Evolutionary conservation across 2,329 filamentous ascomycete genomes (phyloP).

Genomic region (Exophiala spinifera): DNA sequence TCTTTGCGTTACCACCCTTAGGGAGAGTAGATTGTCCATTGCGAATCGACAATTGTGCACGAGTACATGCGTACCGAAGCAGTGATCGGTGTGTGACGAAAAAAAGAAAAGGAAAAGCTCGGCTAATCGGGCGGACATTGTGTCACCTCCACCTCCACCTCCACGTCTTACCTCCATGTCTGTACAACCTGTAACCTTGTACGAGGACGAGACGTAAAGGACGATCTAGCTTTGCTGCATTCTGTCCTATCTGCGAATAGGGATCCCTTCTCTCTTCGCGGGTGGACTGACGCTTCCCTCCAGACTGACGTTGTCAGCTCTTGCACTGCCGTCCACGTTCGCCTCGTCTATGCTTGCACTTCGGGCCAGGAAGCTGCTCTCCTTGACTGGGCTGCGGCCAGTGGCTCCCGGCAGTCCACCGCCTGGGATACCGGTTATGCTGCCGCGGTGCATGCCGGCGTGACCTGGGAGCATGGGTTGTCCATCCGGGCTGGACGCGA

Average conservation of each 20-base stretch:
- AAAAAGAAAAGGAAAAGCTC: no score
- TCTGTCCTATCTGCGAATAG: constrained; percentile 57
- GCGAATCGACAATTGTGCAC: background rate
- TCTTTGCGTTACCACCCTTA: background rate
- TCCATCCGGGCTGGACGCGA: constrained; percentile 23
- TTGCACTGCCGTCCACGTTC: constrained; percentile 50
- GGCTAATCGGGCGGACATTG: background rate
- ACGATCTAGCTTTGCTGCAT: background rate
- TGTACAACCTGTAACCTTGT: no score
- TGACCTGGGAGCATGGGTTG: constrained; percentile 27
- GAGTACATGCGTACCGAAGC: background rate
- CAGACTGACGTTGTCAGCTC: constrained; percentile 40
- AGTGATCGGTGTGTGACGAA: background rate
- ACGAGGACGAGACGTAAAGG: no score
- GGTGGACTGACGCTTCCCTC: constrained; percentile 44
- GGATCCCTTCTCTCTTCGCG: constrained; percentile 53
- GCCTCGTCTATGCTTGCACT: constrained; percentile 66
- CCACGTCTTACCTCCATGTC: no score
- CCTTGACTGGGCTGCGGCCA: constrained; percentile 81
- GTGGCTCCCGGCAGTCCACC: constrained; percentile 39
- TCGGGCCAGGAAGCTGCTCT: constrained; percentile 80
- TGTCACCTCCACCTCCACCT: no score
- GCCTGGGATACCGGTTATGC: constrained; percentile 43
- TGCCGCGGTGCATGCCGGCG: constrained; percentile 41
- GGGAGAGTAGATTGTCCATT: no score